Evolutionary conservation across 345 rosid genomes (phyloP).

Genomic region (Gossypium longicalyx): DNA sequence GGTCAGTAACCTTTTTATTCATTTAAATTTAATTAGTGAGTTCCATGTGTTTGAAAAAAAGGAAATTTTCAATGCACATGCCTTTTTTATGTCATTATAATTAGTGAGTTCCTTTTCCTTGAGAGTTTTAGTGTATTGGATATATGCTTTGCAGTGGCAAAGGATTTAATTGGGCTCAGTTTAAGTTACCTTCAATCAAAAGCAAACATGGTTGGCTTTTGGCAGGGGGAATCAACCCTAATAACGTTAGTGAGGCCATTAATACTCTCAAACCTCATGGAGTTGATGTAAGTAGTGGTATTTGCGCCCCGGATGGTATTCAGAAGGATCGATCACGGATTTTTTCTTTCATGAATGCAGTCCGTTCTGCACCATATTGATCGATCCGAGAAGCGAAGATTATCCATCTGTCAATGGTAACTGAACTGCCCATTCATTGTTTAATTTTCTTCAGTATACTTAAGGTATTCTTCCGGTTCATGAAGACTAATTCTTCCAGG

Average conservation of each 20-base stretch:
- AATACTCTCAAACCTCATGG: conserved; percentile 59
- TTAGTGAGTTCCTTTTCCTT: too few relatives aligned
- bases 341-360: conserved; percentile 54
- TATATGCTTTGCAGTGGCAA: conserved; percentile 53
- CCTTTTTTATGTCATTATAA: too few relatives aligned
- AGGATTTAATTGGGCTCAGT: conserved; percentile 73
- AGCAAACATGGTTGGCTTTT: conserved; percentile 86
- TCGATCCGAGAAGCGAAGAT: neutral
- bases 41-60: neutral
- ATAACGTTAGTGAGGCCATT: conserved; percentile 61
- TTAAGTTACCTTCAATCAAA: conserved; percentile 56
- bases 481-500: too few relatives aligned
- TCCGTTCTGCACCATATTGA: conserved; percentile 42
- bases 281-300: conserved; percentile 85
- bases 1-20: conserved; percentile 36
- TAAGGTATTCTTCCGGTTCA: too few relatives aligned
- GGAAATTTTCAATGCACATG: neutral
- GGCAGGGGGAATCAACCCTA: conserved; percentile 81
- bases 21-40: neutral
- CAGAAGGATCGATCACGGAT: conserved; percentile 59
- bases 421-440: neutral
- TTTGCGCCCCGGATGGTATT: conserved; percentile 69
- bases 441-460: neutral
- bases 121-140: neutral
- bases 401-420: neutral